A percentile compares a stretch with the other conserved stretches of the same genome.
These are phyloP conservation scores for Bruguiera parviflora DNA, from an alignment of 345 rosid genomes.

Conservation along the genomic window DNA sequence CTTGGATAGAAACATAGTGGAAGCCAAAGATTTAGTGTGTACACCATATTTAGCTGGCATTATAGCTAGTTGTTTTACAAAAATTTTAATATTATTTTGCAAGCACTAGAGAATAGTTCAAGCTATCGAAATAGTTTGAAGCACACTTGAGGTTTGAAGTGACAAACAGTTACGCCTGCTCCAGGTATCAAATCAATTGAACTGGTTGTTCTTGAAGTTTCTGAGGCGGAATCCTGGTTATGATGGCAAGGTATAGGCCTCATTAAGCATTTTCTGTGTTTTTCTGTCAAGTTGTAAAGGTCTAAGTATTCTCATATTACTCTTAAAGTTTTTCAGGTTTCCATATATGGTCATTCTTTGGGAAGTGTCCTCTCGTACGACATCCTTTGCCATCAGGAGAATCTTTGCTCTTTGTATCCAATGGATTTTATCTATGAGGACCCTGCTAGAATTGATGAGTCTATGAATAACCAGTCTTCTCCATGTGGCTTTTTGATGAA, in stretches of 20 bases:
- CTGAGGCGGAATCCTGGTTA: conserved; percentile 85
- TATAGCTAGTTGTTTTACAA: no score
- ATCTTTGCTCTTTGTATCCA: conserved; percentile 74
- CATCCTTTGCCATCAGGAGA: conserved; percentile 95
- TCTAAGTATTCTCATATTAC: not conserved
- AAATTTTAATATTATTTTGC: no score
- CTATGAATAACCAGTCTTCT: conserved; percentile 30
- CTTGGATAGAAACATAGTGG: no score
- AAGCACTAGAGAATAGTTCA: no score
- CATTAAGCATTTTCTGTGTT: conserved; percentile 12
- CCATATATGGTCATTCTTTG: conserved; percentile 93
- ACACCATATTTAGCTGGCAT: no score
- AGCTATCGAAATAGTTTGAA: not conserved
- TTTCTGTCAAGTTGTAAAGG: conserved; percentile 17
- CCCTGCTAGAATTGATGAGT: conserved; percentile 36
- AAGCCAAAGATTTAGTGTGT: no score
- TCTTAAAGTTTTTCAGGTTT: conserved; percentile 47
- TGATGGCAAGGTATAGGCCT: conserved; percentile 77
- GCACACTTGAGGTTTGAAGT: conserved; percentile 14
- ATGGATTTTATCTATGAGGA: conserved; percentile 67
- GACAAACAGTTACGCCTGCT: conserved; percentile 15
- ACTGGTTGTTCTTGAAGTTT: conserved; percentile 69
- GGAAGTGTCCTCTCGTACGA: conserved; percentile 98
- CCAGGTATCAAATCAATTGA: conserved; percentile 92
- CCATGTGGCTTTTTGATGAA: conserved; percentile 20